phyloP scores from a whole-genome alignment of 495 filamentous ascomycete genomes.

The Delitschia confertaspora region DNA sequence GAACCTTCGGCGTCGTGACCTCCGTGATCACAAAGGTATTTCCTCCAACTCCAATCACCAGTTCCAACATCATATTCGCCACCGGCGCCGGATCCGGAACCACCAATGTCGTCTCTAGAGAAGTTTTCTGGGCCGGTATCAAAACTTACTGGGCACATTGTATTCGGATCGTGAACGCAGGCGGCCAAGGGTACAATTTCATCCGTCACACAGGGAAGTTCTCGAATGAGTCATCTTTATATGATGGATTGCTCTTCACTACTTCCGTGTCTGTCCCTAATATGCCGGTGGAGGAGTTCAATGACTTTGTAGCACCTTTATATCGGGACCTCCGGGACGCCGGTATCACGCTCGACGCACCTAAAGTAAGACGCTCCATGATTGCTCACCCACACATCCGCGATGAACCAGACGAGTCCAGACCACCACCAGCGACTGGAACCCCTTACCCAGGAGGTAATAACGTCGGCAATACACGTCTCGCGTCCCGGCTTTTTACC shows the following conservation, averaged over 20 bases:
- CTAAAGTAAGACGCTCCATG: too few species aligned
- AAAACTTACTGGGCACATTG: slow-evolving; percentile 6
- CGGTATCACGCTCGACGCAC: too few species aligned
- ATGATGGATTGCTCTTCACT: slow-evolving; percentile 10
- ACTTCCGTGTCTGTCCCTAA: slow-evolving; percentile 11
- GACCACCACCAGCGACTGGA: background rate
- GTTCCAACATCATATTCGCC: slow-evolving; percentile 7
- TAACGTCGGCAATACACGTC: slow-evolving; percentile 9
- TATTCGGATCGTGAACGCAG: slow-evolving; percentile 8
- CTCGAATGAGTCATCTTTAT: background rate
- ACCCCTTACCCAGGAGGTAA: slow-evolving; percentile 6
- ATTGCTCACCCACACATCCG: too few species aligned
- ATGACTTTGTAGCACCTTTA: slow-evolving; percentile 6
- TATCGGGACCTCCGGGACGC: slow-evolving; percentile 4
- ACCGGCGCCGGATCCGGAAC: background rate
- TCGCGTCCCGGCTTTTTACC: slow-evolving; percentile 13
- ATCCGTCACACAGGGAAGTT: slow-evolving; percentile 18
- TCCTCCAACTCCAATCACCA: background rate
- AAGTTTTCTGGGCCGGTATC: slow-evolving; percentile 19
- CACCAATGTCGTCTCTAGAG: slow-evolving; percentile 1
- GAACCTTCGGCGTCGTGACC: slow-evolving; percentile 19
- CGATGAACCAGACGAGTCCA: too few species aligned
- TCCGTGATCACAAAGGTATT: slow-evolving; percentile 16
- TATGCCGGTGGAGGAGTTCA: background rate
- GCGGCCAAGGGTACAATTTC: slow-evolving; percentile 22